Conservation (phyloP, 345 rosid species). For the Hevea brasiliensis region DNA sequence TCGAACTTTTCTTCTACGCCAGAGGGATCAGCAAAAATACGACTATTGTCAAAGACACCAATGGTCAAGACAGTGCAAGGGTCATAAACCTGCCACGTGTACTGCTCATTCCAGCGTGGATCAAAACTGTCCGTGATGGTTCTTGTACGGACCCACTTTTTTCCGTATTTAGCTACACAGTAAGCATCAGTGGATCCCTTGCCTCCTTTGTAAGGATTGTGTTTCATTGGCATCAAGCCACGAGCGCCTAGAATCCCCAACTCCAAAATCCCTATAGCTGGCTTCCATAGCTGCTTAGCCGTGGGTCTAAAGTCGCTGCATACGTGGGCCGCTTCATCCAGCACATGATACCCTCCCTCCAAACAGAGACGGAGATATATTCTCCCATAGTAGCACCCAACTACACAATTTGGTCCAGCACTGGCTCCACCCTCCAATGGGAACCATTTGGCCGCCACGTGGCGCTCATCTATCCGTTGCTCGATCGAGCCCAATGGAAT, state of each 20-base stretch:
- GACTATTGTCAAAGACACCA: constrained; percentile 91
- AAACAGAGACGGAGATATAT: constrained; percentile 70
- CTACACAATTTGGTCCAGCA: constrained; percentile 17
- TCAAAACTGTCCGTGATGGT: constrained; percentile 87
- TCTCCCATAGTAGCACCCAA: constrained; percentile 61
- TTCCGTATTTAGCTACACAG: constrained; percentile 94
- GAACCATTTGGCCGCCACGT: constrained; percentile 70
- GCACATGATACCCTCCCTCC: constrained; percentile 99
- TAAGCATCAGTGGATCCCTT: constrained; percentile 93
- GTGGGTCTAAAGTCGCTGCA: constrained; percentile 97
- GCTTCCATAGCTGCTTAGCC: constrained; percentile 97
- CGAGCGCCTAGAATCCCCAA: constrained; percentile 92
- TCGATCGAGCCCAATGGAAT: constrained; percentile 72
- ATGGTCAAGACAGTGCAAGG: constrained; percentile 86
- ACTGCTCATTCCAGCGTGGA: constrained; percentile 98
- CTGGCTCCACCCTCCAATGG: constrained; percentile 44
- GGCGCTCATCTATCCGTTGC: constrained; percentile 79
- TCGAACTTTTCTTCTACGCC: constrained; percentile 51
- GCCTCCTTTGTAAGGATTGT: constrained; percentile 42
- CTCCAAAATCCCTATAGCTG: constrained; percentile 82
- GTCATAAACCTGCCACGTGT: constrained; percentile 99
- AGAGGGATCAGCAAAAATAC: constrained; percentile 61
- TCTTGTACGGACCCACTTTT: constrained; percentile 96
- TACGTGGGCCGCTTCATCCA: constrained; percentile 96
- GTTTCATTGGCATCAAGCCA: constrained; percentile 85